Percentiles rank a stretch among this genome's conserved stretches.
These are phyloP conservation scores for Saccharomycopsis fermentans DNA, from an alignment of 805 yeast genomes.

Conservation along the genomic window DNA sequence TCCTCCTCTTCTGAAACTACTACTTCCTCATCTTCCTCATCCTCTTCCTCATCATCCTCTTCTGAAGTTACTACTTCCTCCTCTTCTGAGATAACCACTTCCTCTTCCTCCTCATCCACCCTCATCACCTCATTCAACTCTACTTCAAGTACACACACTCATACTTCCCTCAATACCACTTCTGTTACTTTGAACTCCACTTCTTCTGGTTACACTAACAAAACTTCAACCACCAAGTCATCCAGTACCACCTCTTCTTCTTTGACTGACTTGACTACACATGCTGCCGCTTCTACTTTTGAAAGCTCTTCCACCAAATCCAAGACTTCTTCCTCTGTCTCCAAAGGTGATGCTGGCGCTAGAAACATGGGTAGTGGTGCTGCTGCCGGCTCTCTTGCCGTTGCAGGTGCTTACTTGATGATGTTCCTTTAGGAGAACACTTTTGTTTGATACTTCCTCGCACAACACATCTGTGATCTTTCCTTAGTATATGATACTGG, in stretches of 20 bases:
- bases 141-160: background rate
- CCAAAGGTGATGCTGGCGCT: background rate
- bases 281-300: background rate
- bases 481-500: background rate
- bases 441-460: background rate
- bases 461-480: background rate
- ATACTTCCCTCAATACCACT: background rate
- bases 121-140: background rate
- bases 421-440: background rate
- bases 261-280: background rate
- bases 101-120: background rate
- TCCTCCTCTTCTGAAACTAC: background rate
- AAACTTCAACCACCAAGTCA: background rate
- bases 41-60: background rate
- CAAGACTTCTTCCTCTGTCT: background rate
- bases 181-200: background rate
- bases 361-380: background rate
- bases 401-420: constrained; percentile 1
- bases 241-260: background rate
- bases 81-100: background rate
- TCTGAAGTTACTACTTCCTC: background rate
- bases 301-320: background rate
- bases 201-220: background rate
- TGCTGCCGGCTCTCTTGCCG: constrained; percentile 1
- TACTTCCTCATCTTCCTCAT: background rate